A percentile compares a stretch with the other conserved stretches of the same genome.
Conservation (phyloP, 257 asterid genomes). For the Anisodus acutangulus region DNA sequence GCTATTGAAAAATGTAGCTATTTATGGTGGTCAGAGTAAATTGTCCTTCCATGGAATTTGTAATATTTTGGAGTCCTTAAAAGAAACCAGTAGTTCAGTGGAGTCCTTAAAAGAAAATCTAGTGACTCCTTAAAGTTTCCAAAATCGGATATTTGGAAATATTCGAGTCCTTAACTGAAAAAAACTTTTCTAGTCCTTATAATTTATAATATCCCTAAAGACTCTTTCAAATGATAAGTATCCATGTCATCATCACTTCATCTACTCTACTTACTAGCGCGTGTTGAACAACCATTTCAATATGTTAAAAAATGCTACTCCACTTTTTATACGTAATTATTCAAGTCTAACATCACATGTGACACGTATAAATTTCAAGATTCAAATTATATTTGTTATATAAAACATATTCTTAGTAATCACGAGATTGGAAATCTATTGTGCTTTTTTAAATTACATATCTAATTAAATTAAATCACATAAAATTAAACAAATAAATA, state of each 20-base stretch:
- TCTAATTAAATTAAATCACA: no score
- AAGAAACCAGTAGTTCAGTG: neutral
- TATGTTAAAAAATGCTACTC: no score
- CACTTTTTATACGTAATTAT: no score
- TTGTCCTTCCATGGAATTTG: constrained; percentile 55
- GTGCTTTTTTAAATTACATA: no score
- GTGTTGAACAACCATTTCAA: neutral
- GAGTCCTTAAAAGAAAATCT: constrained; percentile 50
- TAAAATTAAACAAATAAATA: no score
- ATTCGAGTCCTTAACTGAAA: constrained; percentile 49
- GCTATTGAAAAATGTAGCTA: constrained; percentile 29
- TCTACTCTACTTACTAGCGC: neutral
- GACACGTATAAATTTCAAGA: no score
- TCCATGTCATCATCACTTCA: neutral
- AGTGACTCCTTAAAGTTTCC: neutral
- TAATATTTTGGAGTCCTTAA: constrained; percentile 28
- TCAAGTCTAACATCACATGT: no score
- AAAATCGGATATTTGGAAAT: neutral
- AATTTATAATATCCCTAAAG: neutral
- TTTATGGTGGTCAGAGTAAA: constrained; percentile 50
- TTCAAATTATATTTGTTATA: no score
- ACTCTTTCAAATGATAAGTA: neutral
- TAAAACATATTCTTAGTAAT: no score
- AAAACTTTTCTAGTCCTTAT: neutral
- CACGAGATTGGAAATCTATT: no score